Base-by-base conservation (phyloP, 768 basidiomycete species). In the Lactarius deliciosus region DNA sequence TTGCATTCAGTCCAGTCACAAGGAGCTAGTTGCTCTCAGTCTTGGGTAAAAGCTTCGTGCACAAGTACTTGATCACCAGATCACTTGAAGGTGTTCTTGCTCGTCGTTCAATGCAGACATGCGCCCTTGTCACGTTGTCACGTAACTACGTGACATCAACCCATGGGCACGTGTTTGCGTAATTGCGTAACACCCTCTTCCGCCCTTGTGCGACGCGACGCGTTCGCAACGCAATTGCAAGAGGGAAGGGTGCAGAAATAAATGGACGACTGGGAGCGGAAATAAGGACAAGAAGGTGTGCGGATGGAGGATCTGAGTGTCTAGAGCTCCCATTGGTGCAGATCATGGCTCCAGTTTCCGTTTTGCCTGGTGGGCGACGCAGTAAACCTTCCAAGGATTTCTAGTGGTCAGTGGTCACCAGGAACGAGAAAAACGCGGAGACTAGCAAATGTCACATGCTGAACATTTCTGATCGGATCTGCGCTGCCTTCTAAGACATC, bases 1-100 rank as follows among this genome's bases (percentile, higher is more conserved):
- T 68, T 68, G 66, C 58, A 40, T 28, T 68, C 66, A 64, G 62
- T 56, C 62, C 61, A 67, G 66, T 68, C 58, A 67, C 57, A 60
- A 60, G 66, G n/a, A 59, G 56, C 62, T 59, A 55, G 50, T 54
- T 16, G 38, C 45, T 60, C 25, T 56, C 25, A 47, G 41, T 57
- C 63, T 68, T 68, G 62, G 13, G 20, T 57, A 32, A 55, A 57
- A 28, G 50, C 20, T 68, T 68, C 41, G 64, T 32, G 62, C 62
- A 64, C 57, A 56, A 50, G 34, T 45, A 22, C 8, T 68, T 60
- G 66, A 56, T 64, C 54, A 55, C 60, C 58, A 64, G 61, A 43
- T 63, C 38, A 25, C 63, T 68, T 68, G 66, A 68, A 59, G 58
- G 58, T 60, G 53, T 64, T 45, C 62, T 68, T 68, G 66, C 62